Conservation (phyloP, 345 rosid genomes). For the Eucalyptus curtisii region DNA sequence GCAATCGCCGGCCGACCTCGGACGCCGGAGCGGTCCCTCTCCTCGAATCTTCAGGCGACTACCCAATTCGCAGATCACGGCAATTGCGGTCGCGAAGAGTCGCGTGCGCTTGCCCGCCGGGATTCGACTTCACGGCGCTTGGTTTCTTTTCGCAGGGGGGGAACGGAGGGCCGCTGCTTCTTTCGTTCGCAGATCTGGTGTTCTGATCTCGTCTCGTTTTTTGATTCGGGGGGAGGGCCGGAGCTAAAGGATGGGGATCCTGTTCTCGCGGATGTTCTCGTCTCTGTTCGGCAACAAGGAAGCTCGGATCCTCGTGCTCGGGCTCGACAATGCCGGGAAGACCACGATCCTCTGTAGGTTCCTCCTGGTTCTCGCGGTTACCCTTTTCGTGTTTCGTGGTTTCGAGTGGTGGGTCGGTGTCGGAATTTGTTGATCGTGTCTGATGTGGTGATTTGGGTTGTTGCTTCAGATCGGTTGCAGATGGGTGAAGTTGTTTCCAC, state of each 20-base stretch:
- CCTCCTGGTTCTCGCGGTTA: background rate
- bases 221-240: background rate
- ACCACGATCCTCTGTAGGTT: conserved; percentile 71
- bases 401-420: background rate
- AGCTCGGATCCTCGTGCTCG: conserved; percentile 85
- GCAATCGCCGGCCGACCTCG: background rate
- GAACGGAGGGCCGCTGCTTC: background rate
- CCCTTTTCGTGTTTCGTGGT: background rate
- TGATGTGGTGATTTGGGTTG: background rate
- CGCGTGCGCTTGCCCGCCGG: background rate
- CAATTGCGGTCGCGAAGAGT: background rate
- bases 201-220: background rate
- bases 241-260: conserved; percentile 48
- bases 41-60: background rate
- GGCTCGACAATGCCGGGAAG: conserved; percentile 93
- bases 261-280: conserved; percentile 71
- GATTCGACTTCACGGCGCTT: background rate
- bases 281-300: conserved; percentile 63
- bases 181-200: background rate
- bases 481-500: conserved; percentile 99
- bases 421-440: background rate
- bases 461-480: conserved; percentile 78
- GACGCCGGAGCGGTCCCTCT: background rate
- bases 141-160: background rate
- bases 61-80: background rate